Evolutionary conservation across 148 eudicot genomes (phyloP).

Genomic region (Camellia lanceoleosa): DNA sequence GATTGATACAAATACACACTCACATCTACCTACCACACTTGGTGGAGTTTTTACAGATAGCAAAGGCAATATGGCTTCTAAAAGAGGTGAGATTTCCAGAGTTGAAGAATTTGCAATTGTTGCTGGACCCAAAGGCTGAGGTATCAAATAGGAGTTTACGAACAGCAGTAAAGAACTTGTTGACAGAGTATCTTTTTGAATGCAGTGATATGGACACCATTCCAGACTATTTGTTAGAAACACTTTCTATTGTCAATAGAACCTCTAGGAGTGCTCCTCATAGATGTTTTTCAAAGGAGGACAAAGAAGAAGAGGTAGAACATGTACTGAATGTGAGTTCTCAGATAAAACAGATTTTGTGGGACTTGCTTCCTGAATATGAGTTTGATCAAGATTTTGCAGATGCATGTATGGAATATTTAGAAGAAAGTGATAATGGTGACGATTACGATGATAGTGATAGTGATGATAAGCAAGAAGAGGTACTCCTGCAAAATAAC

Average conservation of each 20-base stretch:
- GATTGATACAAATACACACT: too few species aligned
- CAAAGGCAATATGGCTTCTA: constrained; percentile 53
- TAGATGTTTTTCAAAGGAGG: constrained; percentile 31
- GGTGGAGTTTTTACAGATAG: too few species aligned
- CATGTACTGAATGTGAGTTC: constrained; percentile 56
- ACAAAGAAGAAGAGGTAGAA: constrained; percentile 61
- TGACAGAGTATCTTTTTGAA: constrained; percentile 71
- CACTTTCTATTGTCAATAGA: constrained; percentile 45
- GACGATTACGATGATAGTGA: constrained; percentile 28
- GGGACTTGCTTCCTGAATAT: constrained; percentile 47
- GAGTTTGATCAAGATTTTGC: constrained; percentile 57
- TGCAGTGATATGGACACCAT: constrained; percentile 70
- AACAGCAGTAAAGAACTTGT: constrained; percentile 36
- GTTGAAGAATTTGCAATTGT: constrained; percentile 35
- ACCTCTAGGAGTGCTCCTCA: constrained; percentile 20
- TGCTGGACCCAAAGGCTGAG: constrained; percentile 44
- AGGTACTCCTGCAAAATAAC: constrained; percentile 9
- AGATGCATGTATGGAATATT: constrained; percentile 67
- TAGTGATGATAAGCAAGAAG: constrained; percentile 25
- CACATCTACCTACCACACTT: too few species aligned
- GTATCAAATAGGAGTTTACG: constrained; percentile 32
- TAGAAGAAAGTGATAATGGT: constrained; percentile 49
- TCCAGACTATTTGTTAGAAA: constrained; percentile 46
- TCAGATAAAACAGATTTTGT: constrained; percentile 56
- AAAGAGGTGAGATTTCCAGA: constrained; percentile 32